These are phyloP conservation scores for Hyphodiscus sp. DNA, from an alignment of 2,329 filamentous ascomycete genomes.

Conservation along the genomic window DNA sequence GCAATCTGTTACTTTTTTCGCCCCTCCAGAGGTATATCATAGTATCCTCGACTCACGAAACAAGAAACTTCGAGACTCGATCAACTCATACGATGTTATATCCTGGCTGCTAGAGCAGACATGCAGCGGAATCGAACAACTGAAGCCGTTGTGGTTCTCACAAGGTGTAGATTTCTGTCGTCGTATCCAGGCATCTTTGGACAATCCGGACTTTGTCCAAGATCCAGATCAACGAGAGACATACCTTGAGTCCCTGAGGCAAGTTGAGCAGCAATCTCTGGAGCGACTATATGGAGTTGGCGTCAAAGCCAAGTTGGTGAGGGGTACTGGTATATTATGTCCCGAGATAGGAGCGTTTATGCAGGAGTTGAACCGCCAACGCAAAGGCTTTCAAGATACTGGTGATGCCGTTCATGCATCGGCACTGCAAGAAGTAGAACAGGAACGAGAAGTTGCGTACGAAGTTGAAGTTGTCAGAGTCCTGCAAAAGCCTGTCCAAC, in stretches of 20 bases:
- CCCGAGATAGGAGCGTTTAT: conserved; percentile 29
- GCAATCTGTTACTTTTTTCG: conserved; percentile 25
- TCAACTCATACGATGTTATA: conserved; percentile 41
- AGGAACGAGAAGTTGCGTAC: conserved; percentile 40
- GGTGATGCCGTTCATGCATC: conserved; percentile 40
- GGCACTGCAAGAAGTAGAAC: conserved; percentile 48
- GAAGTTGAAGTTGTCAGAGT: conserved; percentile 41
- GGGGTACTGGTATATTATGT: neutral
- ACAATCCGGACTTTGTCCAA: conserved; percentile 36
- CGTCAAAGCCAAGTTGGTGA: conserved; percentile 12
- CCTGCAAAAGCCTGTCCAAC: conserved; percentile 36
- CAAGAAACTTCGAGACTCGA: conserved; percentile 17
- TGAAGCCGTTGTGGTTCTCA: conserved; percentile 50
- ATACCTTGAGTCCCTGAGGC: conserved; percentile 40
- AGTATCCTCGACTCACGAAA: conserved; percentile 46
- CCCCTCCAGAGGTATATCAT: conserved; percentile 30
- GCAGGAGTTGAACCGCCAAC: conserved; percentile 31
- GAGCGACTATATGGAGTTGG: conserved; percentile 48
- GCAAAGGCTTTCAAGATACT: conserved; percentile 35
- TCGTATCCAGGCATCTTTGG: conserved; percentile 42
- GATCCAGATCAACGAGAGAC: conserved; percentile 29
- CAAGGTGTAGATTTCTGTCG: conserved; percentile 57
- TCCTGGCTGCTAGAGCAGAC: conserved; percentile 60
- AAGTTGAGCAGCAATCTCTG: conserved; percentile 50
- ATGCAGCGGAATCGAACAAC: conserved; percentile 51